Percentiles rank a stretch among this genome's conserved stretches.
These are phyloP conservation scores for Diutina rugosa DNA, from an alignment of 1,139 yeast species.

Conservation along the genomic window DNA sequence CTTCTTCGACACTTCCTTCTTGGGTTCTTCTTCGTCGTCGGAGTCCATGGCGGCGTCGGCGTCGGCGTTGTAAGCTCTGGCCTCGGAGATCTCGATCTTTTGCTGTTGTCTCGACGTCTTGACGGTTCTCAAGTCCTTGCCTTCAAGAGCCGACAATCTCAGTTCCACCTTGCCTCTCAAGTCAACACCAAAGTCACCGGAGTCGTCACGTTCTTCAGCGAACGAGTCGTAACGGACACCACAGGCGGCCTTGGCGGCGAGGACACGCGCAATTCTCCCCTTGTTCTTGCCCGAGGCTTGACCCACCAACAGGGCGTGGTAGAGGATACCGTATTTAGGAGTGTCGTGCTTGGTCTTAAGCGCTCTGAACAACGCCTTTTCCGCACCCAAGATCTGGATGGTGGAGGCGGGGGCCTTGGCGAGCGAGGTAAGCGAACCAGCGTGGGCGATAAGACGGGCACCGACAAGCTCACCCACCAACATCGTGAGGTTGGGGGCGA, in stretches of 20 bases:
- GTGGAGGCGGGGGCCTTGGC: slow-evolving; percentile 99
- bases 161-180: slow-evolving; percentile 91
- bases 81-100: slow-evolving; percentile 74
- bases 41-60: slow-evolving; percentile 48
- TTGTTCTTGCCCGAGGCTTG: slow-evolving; percentile 96
- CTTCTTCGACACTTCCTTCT: slow-evolving; percentile 10
- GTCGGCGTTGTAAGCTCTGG: slow-evolving; percentile 85
- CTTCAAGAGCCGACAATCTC: slow-evolving; percentile 90
- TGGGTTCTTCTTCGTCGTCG: slow-evolving; percentile 37
- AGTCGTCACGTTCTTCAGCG: slow-evolving; percentile 92
- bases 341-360: slow-evolving; percentile 97
- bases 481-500: slow-evolving; percentile 94
- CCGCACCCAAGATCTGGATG: slow-evolving; percentile 97
- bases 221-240: slow-evolving; percentile 93
- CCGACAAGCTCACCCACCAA: slow-evolving; percentile 97
- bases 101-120: slow-evolving; percentile 54
- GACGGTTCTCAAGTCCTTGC: slow-evolving; percentile 80
- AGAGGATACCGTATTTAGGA: slow-evolving; percentile 94
- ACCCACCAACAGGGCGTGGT: slow-evolving; percentile 95
- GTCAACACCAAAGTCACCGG: slow-evolving; percentile 86
- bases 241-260: slow-evolving; percentile 97
- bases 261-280: slow-evolving; percentile 97
- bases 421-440: slow-evolving; percentile 86
- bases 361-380: slow-evolving; percentile 97
- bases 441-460: slow-evolving; percentile 94